Conservation (phyloP, 2,329 filamentous ascomycete genomes). For the Xylariaceae sp. region DNA sequence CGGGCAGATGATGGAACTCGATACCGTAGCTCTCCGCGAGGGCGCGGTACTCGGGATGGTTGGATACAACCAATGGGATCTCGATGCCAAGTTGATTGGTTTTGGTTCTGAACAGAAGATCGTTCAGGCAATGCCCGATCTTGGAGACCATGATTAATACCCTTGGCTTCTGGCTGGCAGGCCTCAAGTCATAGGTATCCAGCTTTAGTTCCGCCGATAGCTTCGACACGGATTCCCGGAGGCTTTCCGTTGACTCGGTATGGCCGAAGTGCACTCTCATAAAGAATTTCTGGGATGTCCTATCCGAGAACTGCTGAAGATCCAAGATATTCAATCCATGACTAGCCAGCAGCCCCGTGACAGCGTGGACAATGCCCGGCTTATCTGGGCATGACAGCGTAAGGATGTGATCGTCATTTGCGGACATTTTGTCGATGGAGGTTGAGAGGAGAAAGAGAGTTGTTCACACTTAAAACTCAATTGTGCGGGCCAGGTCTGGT, state of each 20-base stretch:
- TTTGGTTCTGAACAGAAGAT: conserved; percentile 74
- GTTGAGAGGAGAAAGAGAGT: neutral
- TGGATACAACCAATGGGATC: conserved; percentile 74
- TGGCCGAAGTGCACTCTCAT: conserved; percentile 83
- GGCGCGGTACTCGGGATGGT: conserved; percentile 68
- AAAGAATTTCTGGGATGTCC: conserved; percentile 71
- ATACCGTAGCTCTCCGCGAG: conserved; percentile 71
- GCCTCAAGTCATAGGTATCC: conserved; percentile 63
- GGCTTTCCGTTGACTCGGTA: conserved; percentile 46
- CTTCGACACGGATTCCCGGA: conserved; percentile 53
- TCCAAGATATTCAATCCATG: conserved; percentile 78
- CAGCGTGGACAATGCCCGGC: conserved; percentile 78
- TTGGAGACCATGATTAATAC: conserved; percentile 88
- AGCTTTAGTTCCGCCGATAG: conserved; percentile 63
- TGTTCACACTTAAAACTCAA: conserved; percentile 1
- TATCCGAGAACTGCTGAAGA: conserved; percentile 79
- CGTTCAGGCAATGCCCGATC: conserved; percentile 81
- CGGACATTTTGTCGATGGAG: conserved; percentile 23
- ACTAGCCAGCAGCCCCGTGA: conserved; percentile 70
- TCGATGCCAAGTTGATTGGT: conserved; percentile 71
- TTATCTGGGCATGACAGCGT: conserved; percentile 82
- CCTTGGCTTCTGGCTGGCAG: conserved; percentile 64
- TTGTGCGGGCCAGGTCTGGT: neutral
- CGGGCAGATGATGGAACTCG: conserved; percentile 75
- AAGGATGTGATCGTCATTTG: conserved; percentile 60